Evolutionary conservation across 1,284 basidiomycete genomes (phyloP).

Genomic region (Puccinia triticina): DNA sequence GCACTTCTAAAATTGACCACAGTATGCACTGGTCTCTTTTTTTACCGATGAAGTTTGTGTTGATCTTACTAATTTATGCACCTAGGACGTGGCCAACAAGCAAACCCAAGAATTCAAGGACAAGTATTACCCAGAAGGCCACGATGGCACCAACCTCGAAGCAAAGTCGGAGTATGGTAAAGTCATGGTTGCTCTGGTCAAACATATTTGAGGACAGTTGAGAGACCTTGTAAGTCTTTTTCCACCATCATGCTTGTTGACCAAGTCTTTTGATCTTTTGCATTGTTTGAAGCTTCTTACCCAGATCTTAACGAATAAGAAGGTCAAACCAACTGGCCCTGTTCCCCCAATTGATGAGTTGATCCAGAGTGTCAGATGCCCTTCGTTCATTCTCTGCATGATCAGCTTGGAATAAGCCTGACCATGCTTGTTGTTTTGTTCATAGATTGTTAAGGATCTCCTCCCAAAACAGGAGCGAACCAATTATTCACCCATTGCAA

Average conservation of each 20-base stretch:
- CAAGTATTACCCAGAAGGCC: neutral
- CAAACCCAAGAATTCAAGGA: neutral
- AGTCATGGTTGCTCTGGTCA: neutral
- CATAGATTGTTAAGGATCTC: neutral
- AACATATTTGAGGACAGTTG: neutral
- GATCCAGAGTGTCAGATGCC: neutral
- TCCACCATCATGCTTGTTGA: neutral
- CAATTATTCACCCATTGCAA: neutral
- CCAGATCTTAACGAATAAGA: neutral
- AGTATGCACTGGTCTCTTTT: neutral
- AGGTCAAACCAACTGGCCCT: neutral
- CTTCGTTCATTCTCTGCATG: neutral
- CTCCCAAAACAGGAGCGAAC: neutral
- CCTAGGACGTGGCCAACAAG: neutral
- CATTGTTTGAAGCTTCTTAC: neutral
- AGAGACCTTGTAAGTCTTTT: neutral
- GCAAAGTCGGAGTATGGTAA: neutral
- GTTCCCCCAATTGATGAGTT: neutral
- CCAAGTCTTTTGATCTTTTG: neutral
- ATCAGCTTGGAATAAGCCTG: neutral
- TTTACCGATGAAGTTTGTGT: neutral
- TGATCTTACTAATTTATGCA: neutral
- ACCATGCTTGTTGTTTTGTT: neutral
- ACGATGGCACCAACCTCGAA: neutral
- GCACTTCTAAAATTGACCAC: neutral